Evolutionary conservation across 345 rosid genomes (phyloP).

Genomic region (Boechera retrofracta): DNA sequence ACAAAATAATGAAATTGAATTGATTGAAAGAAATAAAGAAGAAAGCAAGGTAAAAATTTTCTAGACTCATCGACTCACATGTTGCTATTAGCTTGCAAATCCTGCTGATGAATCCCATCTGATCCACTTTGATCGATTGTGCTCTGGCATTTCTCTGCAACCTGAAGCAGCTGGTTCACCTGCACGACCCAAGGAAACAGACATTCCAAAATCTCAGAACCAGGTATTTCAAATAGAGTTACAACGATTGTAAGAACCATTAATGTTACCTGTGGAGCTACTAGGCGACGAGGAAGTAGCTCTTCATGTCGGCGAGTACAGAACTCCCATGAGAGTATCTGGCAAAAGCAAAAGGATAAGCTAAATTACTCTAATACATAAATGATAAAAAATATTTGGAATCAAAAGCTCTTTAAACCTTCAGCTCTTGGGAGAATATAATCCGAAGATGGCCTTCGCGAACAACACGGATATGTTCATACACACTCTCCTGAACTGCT

Average conservation of each 20-base stretch:
- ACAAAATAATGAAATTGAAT: background rate
- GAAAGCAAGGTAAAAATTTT: background rate
- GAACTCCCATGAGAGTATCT: conserved; percentile 98
- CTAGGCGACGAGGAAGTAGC: conserved; percentile 92
- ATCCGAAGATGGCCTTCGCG: conserved; percentile 98
- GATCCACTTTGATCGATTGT: conserved; percentile 87
- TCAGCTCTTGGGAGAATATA: conserved; percentile 82
- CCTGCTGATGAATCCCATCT: conserved; percentile 89
- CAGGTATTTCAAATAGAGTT: background rate
- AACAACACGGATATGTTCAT: conserved; percentile 96
- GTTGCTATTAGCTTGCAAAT: conserved; percentile 89
- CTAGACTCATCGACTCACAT: conserved; percentile 59
- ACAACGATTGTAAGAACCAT: conserved; percentile 11
- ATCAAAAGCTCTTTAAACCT: conserved; percentile 55
- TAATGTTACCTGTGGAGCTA: conserved; percentile 84
- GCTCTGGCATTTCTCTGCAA: conserved; percentile 96
- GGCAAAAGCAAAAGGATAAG: conserved; percentile 34
- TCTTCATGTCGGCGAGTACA: conserved; percentile 95
- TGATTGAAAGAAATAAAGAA: background rate
- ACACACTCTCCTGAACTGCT: conserved; percentile 96
- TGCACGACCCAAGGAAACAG: conserved; percentile 36
- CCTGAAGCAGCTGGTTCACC: conserved; percentile 95
- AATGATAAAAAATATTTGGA: conserved; percentile 1
- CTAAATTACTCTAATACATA: conserved; percentile 10
- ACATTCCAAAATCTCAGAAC: conserved; percentile 17